Evolutionary conservation across 257 asterid genomes (phyloP), one percentile per base, ranked within the genome.

Genomic region (Echites panduratus): DNA sequence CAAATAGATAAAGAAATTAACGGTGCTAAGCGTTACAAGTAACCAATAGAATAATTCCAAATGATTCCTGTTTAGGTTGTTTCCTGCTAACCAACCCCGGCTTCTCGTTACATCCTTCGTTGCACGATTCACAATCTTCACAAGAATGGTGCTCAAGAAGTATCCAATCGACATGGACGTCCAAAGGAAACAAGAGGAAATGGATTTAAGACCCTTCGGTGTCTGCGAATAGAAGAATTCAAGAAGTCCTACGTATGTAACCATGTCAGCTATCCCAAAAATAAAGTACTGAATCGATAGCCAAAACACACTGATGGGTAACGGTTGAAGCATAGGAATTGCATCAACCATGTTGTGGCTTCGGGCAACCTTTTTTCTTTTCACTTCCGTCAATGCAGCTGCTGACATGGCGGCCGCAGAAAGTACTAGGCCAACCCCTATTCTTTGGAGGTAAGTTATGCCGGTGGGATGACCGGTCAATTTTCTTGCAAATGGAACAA

Each of bases 211-310:
- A 16, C 83, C 89, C 0, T 72, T 80, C 1, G 93, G 92, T 41
- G 86, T 85, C 57, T 90, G 97, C 0, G 94, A 87, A 13, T 89
- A 90, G 82, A 91, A 91, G 49, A 91, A 89, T 78, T 91, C 94
- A 4, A 91, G 92, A 74, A 88, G 78, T 0, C 96, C 97, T 0
- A 89, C 92, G 66, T 83, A 91, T 0, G 97, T 91, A 69, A 91
- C 89, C 94, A 91, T 82, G 62, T 91, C 96, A 1, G 96, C 97
- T 0, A 91, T 86, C 69, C 97, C 97, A 32, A 91, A 91, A 58
- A 89, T 87, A 74, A 89, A 89, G 75, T 83, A 91, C 85, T 91
- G 97, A n/a, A 91, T 76, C 9, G 92, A 74, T 13, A 91, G 81
- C 96, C 97, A 91, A 75, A 91, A 89, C 0, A 89, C 96, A 65